Base-by-base conservation (phyloP, 2,329 filamentous ascomycete species). In the Drechslerella dactyloides region DNA sequence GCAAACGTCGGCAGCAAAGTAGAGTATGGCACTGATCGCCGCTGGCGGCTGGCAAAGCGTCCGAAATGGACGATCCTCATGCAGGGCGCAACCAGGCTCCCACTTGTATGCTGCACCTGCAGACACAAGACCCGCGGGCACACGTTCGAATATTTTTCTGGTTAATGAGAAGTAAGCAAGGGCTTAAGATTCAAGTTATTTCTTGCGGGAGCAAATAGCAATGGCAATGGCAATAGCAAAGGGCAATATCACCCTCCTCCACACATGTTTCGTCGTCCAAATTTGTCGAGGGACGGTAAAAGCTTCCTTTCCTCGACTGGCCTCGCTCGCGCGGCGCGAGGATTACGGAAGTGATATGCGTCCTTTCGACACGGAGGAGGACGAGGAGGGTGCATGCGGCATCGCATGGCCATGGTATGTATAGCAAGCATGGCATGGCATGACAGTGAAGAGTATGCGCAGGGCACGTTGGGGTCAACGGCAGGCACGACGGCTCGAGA, bases 271-370 rank as follows among this genome's bases (percentile, higher is more conserved):
- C 27, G 27, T 33, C 27, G 27, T 33, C 27, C 27, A 33, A 8
- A 8, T 4, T 33, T 33, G 27, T 8, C 8, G 3, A 33, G 27
- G 27, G 37, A 17, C 37, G 37, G 37, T 42, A 42, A 13, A 42
- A 17, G 11, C 4, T 42, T 42, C 37, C 37, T 42, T 42, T 42
- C n/a, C n/a, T 42, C 13, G 7, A 6, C 33, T 37, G 6, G 33
- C 33, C 33, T 37, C n/a, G 37, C 37, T 33, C 4, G 27, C 27
- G 4, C 27, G 8, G 27, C 15, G 15, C 2, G 44, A 19, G 44
- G 2, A 6, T 48, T 48, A 21, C 17, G 44, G 44, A 48, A 48
- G 19, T 8, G 44, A 48, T 48, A 48, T 48, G 44, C 44, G 44
- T 19, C 19, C 37, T 42, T 42, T 13, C n/a, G 6, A 19, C 15